Conservation (phyloP, 768 basidiomycete genomes). For the Tricholomella constricta region DNA sequence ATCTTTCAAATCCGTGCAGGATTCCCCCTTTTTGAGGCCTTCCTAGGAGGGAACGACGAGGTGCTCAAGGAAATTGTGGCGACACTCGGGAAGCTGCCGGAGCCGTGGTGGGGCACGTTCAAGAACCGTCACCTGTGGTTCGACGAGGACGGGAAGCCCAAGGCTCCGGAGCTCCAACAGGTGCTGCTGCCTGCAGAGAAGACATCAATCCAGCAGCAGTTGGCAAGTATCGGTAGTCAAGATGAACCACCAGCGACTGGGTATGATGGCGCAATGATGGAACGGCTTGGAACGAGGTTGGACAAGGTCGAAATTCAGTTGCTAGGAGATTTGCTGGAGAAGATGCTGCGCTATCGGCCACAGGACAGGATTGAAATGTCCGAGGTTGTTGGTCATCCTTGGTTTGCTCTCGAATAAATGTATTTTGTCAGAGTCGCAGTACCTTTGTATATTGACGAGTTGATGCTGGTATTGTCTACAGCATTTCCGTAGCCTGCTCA, state of each 20-base stretch:
- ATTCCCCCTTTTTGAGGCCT: slow-evolving; percentile 40
- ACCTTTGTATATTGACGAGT: too few species aligned
- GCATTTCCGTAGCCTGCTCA: slow-evolving; percentile 45
- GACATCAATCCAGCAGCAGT: slow-evolving; percentile 29
- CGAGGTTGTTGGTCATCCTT: slow-evolving; percentile 37
- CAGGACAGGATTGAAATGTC: slow-evolving; percentile 40
- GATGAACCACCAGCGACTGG: slow-evolving; percentile 21
- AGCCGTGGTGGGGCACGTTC: slow-evolving; percentile 42
- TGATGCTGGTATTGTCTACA: too few species aligned
- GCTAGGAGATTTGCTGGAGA: slow-evolving; percentile 39
- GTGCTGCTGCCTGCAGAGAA: slow-evolving; percentile 23
- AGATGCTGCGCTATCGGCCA: slow-evolving; percentile 43
- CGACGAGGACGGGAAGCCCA: slow-evolving; percentile 36
- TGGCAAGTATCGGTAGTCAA: slow-evolving; percentile 29
- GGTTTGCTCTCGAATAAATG: too few species aligned
- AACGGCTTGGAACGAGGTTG: slow-evolving; percentile 26
- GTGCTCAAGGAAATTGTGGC: slow-evolving; percentile 37
- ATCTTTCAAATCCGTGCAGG: slow-evolving; percentile 47
- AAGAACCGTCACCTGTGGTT: slow-evolving; percentile 34
- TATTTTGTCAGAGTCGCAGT: too few species aligned
- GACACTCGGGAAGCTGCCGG: slow-evolving; percentile 41
- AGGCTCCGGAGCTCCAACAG: slow-evolving; percentile 26
- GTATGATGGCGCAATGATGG: slow-evolving; percentile 37
- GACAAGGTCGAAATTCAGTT: slow-evolving; percentile 33
- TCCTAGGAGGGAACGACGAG: slow-evolving; percentile 28